These are phyloP conservation scores for Phytophthora nicotianae DNA, from an alignment of 352 stramenopile genomes.

Conservation along the genomic window DNA sequence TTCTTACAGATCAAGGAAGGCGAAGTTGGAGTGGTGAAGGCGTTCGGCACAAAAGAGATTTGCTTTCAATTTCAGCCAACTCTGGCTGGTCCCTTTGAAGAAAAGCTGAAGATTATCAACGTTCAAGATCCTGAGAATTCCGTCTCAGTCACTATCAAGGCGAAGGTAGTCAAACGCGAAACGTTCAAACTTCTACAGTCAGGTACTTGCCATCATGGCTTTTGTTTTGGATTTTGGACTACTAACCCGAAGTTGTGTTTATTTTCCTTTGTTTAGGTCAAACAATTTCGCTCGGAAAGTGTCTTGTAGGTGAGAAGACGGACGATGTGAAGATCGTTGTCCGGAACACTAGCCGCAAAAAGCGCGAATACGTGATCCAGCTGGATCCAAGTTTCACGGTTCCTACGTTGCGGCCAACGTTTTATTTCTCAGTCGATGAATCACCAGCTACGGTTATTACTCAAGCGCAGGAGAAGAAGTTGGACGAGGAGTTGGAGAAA, in stretches of 20 bases:
- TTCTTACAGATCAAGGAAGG: conserved; percentile 91
- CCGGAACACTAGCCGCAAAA: conserved; percentile 89
- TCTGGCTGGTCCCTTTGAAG: conserved; percentile 85
- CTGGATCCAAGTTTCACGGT: conserved; percentile 76
- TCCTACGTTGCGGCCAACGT: conserved; percentile 68
- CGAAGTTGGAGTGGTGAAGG: conserved; percentile 85
- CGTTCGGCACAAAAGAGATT: conserved; percentile 89
- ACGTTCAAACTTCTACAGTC: conserved; percentile 91
- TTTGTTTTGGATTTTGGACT: neutral
- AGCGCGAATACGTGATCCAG: conserved; percentile 89
- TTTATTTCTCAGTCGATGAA: conserved; percentile 86
- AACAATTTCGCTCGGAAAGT: conserved; percentile 85
- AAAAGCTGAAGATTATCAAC: conserved; percentile 90
- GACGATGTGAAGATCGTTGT: conserved; percentile 86
- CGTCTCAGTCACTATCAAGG: conserved; percentile 89
- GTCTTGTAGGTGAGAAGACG: conserved; percentile 83
- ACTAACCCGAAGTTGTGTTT: conserved; percentile 1
- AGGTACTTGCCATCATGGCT: conserved; percentile 38
- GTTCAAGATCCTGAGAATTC: conserved; percentile 90
- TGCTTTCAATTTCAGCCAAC: conserved; percentile 90
- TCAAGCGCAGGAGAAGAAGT: conserved; percentile 89
- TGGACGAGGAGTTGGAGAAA: conserved; percentile 91
- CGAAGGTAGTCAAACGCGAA: conserved; percentile 88
- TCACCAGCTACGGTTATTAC: conserved; percentile 84
- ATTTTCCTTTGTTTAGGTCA: conserved; percentile 50